A percentile compares a stretch with the other conserved stretches of the same genome.
Conservation (phyloP, 139 green algal genomes). For the Microglena sp. region DNA sequence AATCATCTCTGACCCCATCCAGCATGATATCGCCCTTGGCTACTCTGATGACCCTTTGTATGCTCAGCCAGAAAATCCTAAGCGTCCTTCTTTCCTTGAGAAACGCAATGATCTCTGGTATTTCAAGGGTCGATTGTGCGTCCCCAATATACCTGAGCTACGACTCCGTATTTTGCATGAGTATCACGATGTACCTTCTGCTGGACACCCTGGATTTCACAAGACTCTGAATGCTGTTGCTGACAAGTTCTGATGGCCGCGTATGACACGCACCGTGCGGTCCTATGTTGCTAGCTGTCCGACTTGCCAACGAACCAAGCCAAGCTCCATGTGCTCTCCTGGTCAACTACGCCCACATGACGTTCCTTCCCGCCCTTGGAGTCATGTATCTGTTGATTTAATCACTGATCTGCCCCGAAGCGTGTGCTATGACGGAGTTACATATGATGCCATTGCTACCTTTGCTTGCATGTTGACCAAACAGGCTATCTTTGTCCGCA, state of each 20-base stretch:
- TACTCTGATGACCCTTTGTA: constrained; percentile 1
- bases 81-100: neutral
- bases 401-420: constrained; percentile 38
- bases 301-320: constrained; percentile 31
- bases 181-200: constrained; percentile 2
- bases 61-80: constrained; percentile 8
- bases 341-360: constrained; percentile 34
- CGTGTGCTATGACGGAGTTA: neutral
- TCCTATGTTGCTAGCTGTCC: constrained; percentile 22
- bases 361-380: constrained; percentile 27
- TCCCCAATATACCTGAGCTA: neutral
- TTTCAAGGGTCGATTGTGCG: constrained; percentile 3
- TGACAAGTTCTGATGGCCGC: constrained; percentile 18
- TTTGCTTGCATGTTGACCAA: constrained; percentile 51
- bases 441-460: constrained; percentile 31
- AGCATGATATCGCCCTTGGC: neutral
- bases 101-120: neutral
- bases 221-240: constrained; percentile 14
- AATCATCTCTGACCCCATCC: neutral
- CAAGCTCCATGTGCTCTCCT: neutral
- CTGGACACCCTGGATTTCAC: constrained; percentile 9
- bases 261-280: constrained; percentile 12
- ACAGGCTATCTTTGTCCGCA: constrained; percentile 31
- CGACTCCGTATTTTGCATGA: neutral
- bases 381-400: constrained; percentile 44